phyloP scores from a whole-genome alignment of 129 eudicot genomes.

The Mikania micrantha region DNA sequence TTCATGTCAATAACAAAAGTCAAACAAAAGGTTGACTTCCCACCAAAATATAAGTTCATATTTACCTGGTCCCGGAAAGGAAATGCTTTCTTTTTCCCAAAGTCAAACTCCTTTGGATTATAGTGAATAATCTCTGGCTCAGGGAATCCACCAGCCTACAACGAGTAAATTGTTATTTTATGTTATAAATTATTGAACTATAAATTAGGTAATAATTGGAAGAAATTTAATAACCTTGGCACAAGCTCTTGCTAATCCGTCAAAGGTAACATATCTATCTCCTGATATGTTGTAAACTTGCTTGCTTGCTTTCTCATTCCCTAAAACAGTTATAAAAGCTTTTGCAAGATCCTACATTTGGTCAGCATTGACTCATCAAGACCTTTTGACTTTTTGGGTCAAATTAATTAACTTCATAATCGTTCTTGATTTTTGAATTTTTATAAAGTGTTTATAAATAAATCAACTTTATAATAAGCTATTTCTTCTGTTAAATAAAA shows the following conservation, averaged over 20 bases:
- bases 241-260: conserved; percentile 95
- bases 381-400: background rate
- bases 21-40: conserved; percentile 9
- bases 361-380: conserved; percentile 12
- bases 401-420: background rate
- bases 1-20: background rate
- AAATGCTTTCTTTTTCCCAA: conserved; percentile 94
- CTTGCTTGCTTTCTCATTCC: conserved; percentile 87
- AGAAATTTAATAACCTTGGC: conserved; percentile 56
- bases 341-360: conserved; percentile 72
- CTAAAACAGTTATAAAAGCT: conserved; percentile 77
- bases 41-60: background rate
- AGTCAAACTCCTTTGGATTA: conserved; percentile 91
- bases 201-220: background rate
- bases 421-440: background rate
- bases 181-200: background rate
- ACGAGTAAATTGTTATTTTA: background rate
- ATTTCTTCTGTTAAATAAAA: too few species aligned
- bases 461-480: too few species aligned
- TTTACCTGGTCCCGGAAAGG: conserved; percentile 99
- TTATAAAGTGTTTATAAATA: background rate
- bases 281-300: conserved; percentile 89
- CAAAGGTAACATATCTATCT: conserved; percentile 92
- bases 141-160: conserved; percentile 98
- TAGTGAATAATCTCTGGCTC: conserved; percentile 91